Evolutionary conservation across 2,329 filamentous ascomycete genomes (phyloP), one percentile per base, ranked within the genome.

Genomic region (Claviceps purpurea): DNA sequence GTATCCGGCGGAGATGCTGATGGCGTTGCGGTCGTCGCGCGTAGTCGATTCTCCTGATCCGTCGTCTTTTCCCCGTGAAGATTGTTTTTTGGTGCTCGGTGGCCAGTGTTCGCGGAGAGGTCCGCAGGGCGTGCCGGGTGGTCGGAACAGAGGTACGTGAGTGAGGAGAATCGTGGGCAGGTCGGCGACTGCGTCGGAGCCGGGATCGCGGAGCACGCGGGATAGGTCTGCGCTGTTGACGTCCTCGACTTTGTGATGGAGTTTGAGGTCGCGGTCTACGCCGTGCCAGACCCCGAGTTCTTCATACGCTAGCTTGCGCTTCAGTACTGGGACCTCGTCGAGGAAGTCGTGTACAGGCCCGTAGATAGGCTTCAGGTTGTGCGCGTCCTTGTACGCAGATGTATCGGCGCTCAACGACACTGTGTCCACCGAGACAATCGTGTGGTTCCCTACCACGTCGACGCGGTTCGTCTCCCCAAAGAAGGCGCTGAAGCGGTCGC

Each of bases 391-490:
- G 64, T 76, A 71, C 47, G 71, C 64, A 2, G 78, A 79, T 2
- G 72, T 72, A 45, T 65, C 76, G 3, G 93, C 91, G 62, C 89
- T 95, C 60, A 97, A 68, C 0, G 90, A 96, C 4, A 95, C 84
- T 0, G 85, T 81, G 64, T 98, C 93, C 7, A 98, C 77, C 0
- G 89, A 94, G 20, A 98, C 87, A 64, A 98, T 89, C 0, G 89
- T 94, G 65, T 98, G 93, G 63, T 98, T 98, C 13, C 88, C 93
- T 50, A 97, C 77, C 5, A 97, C 77, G 65, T 97, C 89, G 20
- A 98, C 82, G 8, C 88, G 77, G 66, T 96, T 97, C n/a, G 84
- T 80, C 52, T 93, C 84, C 4, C 93, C 93, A 68, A 98, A 97
- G 64, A 84, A 95, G 3, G 84, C 81, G 61, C 85, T 80, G 65